Evolutionary conservation across 257 asterid genomes (phyloP), one percentile per base, ranked within the genome.

Genomic region (Anisodus tanguticus): DNA sequence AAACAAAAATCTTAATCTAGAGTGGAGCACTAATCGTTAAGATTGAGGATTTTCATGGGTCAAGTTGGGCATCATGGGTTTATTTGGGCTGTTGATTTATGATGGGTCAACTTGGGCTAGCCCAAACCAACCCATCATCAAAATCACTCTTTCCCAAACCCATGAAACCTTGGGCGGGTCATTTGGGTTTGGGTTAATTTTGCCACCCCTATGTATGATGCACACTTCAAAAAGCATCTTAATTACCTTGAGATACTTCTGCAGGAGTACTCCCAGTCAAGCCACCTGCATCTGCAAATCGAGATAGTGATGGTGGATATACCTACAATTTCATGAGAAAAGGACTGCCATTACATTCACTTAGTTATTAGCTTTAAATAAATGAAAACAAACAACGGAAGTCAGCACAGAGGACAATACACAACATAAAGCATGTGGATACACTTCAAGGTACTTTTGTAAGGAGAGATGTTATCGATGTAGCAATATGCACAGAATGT

Each of bases 251-350:
- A 84, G 98, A 93, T 87, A 89, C 97, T 88, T 94, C 97, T 35
- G 97, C 98, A 1, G 98, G 99, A 45, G 93, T 89, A 90, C 88
- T 90, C 76, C 92, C 98, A 83, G 91, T 88, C 86, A 93, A 86
- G 86, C 99, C 99, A 84, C 99, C 98, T 84, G 88, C 97, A 81
- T 87, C 89, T 88, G 93, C 93, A 86, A 96, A 94, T 86, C 95
- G 93, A 83, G 97, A 90, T 68, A 96, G 84, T 64, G 97, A 83
- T 76, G 99, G 99, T 87, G 88, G 89, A 86, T 96, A 94, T 15
- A 94, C 97, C 99, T 96, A 89, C 79, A 63, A 84, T 26, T 76
- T 67, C 67, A 70, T 53, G 43, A 53, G 64, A 53, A 13, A 77
- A 77, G 81, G 64, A 69, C 47, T n/a, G 58, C 8, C 81, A 53